Percentiles rank a stretch among this genome's conserved stretches.
phyloP scores from a whole-genome alignment of 2,329 filamentous ascomycete genomes.

The Coniella vitis region DNA sequence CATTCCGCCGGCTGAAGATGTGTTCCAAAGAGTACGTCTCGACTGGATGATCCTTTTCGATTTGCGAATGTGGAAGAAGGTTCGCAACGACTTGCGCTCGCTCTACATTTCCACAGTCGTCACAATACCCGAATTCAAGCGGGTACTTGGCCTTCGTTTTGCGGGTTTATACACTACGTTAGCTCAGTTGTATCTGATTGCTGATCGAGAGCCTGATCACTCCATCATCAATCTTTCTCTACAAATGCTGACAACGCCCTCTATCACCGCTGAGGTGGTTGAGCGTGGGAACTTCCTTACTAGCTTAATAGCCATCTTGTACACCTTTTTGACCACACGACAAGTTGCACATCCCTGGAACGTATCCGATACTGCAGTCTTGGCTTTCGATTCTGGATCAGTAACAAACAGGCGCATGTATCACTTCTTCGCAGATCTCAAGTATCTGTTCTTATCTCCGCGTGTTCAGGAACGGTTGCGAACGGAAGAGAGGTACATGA shows the following conservation, averaged over 20 bases:
- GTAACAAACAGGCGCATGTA: conserved; percentile 95
- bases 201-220: conserved; percentile 92
- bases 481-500: conserved; percentile 75
- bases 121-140: conserved; percentile 91
- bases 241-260: conserved; percentile 93
- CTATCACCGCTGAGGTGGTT: conserved; percentile 92
- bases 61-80: conserved; percentile 91
- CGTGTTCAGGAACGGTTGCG: conserved; percentile 83
- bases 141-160: conserved; percentile 85
- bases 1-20: conserved; percentile 70
- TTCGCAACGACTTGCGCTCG: conserved; percentile 81
- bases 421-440: conserved; percentile 93
- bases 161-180: conserved; percentile 90
- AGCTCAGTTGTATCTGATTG: conserved; percentile 90
- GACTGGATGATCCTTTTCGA: conserved; percentile 96
- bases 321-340: conserved; percentile 91
- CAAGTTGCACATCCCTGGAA: conserved; percentile 93
- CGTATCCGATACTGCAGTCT: conserved; percentile 74
- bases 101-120: conserved; percentile 96
- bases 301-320: conserved; percentile 90
- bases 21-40: conserved; percentile 81
- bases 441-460: conserved; percentile 81
- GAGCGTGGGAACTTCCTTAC: conserved; percentile 93
- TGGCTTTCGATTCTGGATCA: conserved; percentile 90
- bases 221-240: conserved; percentile 97